phyloP scores from a whole-genome alignment of 2,329 filamentous ascomycete genomes.

The Pyrenochaeta sp. region DNA sequence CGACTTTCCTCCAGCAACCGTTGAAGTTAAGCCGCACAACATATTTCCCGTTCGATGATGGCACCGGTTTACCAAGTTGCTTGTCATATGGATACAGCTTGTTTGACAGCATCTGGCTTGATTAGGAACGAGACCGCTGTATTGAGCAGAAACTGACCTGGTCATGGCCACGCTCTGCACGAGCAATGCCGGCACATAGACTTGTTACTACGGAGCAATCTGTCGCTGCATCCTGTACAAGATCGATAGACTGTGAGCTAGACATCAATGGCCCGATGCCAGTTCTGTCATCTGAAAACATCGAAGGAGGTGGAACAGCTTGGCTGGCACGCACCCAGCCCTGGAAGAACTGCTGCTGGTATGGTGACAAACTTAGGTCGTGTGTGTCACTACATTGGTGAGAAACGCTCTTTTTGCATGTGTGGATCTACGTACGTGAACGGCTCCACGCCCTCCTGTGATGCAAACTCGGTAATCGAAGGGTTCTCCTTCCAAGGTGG shows the following conservation, averaged over 20 bases:
- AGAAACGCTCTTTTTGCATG: not conserved
- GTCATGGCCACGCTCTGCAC: slow-evolving; percentile 72
- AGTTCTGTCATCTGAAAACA: slow-evolving; percentile 40
- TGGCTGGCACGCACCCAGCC: slow-evolving; percentile 83
- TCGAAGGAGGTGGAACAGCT: slow-evolving; percentile 62
- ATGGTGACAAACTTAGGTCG: slow-evolving; percentile 74
- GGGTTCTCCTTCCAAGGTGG: slow-evolving; percentile 77
- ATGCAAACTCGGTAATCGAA: slow-evolving; percentile 70
- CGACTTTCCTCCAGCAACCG: slow-evolving; percentile 85
- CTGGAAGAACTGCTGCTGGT: slow-evolving; percentile 78
- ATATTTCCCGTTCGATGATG: slow-evolving; percentile 87
- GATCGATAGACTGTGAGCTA: slow-evolving; percentile 70
- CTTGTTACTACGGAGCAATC: slow-evolving; percentile 98
- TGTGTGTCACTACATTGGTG: slow-evolving; percentile 65
- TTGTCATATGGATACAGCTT: slow-evolving; percentile 80
- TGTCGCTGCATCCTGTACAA: slow-evolving; percentile 94
- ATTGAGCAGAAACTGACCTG: slow-evolving; percentile 61
- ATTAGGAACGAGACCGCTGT: slow-evolving; percentile 12
- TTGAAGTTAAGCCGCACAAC: slow-evolving; percentile 95
- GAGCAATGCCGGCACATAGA: slow-evolving; percentile 80
- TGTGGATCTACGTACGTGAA: slow-evolving; percentile 64
- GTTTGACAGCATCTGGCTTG: slow-evolving; percentile 70
- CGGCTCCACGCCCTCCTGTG: slow-evolving; percentile 56
- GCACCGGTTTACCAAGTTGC: slow-evolving; percentile 60
- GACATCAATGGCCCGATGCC: slow-evolving; percentile 63